These are phyloP conservation scores for Candida jianshihensis DNA, from an alignment of 805 yeast species.

Conservation along the genomic window DNA sequence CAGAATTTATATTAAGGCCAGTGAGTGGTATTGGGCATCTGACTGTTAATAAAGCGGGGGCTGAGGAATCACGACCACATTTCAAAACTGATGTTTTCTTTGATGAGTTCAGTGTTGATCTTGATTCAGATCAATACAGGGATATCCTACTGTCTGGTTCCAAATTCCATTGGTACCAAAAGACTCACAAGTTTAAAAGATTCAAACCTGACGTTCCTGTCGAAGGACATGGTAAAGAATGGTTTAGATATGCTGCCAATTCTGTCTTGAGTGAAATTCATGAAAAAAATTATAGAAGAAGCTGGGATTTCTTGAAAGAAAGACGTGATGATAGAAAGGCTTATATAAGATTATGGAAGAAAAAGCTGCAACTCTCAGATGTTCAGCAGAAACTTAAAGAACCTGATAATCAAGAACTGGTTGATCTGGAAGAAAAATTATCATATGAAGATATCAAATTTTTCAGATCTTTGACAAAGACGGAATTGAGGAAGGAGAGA, in stretches of 20 bases:
- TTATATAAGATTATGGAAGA: constrained; percentile 65
- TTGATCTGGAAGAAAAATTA: constrained; percentile 50
- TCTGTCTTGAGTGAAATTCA: constrained; percentile 75
- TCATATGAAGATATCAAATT: constrained; percentile 76
- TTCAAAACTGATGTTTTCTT: constrained; percentile 69
- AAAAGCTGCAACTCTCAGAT: constrained; percentile 35
- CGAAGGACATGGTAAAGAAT: constrained; percentile 60
- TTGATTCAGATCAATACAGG: constrained; percentile 80
- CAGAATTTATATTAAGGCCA: constrained; percentile 68
- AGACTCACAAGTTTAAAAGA: constrained; percentile 67
- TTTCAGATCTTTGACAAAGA: constrained; percentile 74
- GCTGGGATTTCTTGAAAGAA: constrained; percentile 74
- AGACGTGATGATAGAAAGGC: constrained; percentile 66
- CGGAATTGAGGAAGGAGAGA: constrained; percentile 54
- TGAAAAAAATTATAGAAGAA: constrained; percentile 73
- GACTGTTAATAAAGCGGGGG: constrained; percentile 70
- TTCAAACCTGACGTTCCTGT: constrained; percentile 51
- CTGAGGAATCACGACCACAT: constrained; percentile 64
- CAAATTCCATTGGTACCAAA: constrained; percentile 68
- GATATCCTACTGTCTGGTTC: constrained; percentile 79
- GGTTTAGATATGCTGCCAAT: constrained; percentile 80
- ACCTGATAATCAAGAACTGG: constrained; percentile 36
- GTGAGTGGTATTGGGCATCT: constrained; percentile 84
- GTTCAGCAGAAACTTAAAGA: constrained; percentile 22
- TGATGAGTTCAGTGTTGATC: constrained; percentile 81